A percentile compares a stretch with the other conserved stretches of the same genome.
Conservation (phyloP, 306 rosid species). For the Potentilla sterilis region DNA sequence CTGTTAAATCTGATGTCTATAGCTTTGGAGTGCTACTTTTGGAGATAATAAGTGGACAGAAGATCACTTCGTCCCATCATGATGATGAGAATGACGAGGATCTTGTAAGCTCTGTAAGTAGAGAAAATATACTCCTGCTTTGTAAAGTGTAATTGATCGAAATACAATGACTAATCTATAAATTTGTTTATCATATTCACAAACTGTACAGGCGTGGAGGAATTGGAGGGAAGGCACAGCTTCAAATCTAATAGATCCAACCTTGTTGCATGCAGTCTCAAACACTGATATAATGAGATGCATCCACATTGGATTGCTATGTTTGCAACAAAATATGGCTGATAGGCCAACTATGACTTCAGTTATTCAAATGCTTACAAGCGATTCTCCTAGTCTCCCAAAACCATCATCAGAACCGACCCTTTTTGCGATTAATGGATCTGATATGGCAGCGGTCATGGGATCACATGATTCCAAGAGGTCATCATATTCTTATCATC, state of each 20-base stretch:
- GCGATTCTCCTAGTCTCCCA: background rate
- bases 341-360: slow-evolving; percentile 20
- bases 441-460: background rate
- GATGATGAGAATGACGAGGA: slow-evolving; percentile 2
- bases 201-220: slow-evolving; percentile 6
- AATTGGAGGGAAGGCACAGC: slow-evolving; percentile 7
- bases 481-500: background rate
- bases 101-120: slow-evolving; percentile 14
- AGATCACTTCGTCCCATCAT: background rate
- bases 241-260: background rate
- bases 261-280: background rate
- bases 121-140: background rate
- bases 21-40: slow-evolving; percentile 9
- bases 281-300: background rate
- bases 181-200: background rate
- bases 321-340: slow-evolving; percentile 1
- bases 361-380: slow-evolving; percentile 14
- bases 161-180: background rate
- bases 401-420: slow-evolving; percentile 8
- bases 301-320: slow-evolving; percentile 15
- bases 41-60: slow-evolving; percentile 10
- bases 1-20: background rate
- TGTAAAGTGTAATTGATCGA: background rate
- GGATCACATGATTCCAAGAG: background rate
- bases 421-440: background rate